Base-by-base conservation (phyloP, 202 grass and related monocot genomes). In the Sporobolus alterniflorus region DNA sequence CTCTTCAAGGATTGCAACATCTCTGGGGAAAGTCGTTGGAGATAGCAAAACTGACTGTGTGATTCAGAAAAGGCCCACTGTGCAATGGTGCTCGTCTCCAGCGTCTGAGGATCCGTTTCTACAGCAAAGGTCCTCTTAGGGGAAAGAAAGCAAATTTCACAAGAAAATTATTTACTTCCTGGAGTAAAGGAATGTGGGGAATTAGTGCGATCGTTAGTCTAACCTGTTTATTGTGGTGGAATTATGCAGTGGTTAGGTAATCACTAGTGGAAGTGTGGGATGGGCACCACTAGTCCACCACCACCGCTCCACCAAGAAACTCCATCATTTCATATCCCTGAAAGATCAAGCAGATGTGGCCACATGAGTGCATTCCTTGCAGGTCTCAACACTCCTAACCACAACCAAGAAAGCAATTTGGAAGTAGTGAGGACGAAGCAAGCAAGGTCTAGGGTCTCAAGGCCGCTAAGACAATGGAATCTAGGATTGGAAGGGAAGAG, bases 271-370 rank as follows among this genome's bases (percentile, higher is more conserved):
- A 36, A 21, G 6, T 46, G 67, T 54, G 84, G 61, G 59, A 57
- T 80, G 76, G 69, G 76, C 48, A 56, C 75, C 81, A n/a, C n/a
- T n/a, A n/a, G n/a, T n/a, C n/a, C n/a, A 74, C 48, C 86, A 74
- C 79, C 83, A 39, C 46, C 34, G 25, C 60, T 71, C 82, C 83
- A 89, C 78, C 88, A 86, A 85, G 77, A 89, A 89, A 85, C 71
- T 59, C 66, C 82, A 86, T 86, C 78, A 89, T 89, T 82, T 73
- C 66, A 56, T 24, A 55, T 66, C 71, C 36, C 34, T 64, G 64
- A 49, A 32, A 85, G 76, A 89, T 85, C 26, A 86, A 75, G 77
- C 29, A 86, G 43, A 76, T 74, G 75, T 61, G 57, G 75, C 75
- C 70, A 42, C 74, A 86, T 83, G 79, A 83, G 79, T 83, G 79